A percentile compares a stretch with the other conserved stretches of the same genome.
phyloP scores from a whole-genome alignment of 371 early-diverging fungal species.

The Syncephalastrum monosporum region DNA sequence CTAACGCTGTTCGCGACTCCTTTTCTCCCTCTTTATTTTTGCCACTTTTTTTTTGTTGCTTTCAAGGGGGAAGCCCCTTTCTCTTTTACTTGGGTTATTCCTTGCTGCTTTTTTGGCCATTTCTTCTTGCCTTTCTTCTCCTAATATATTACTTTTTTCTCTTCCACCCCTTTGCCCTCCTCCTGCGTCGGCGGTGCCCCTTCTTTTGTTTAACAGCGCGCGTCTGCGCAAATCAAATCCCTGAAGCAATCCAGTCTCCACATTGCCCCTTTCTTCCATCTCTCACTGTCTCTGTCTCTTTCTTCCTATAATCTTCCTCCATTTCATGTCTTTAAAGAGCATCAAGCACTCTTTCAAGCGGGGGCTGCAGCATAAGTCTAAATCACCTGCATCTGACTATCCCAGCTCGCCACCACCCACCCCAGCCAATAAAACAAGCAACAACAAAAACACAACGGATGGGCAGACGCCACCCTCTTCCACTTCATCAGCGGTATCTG shows the following conservation, averaged over 20 bases:
- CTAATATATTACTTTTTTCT: conserved; percentile 4
- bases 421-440: not conserved
- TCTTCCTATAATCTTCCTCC: conserved; percentile 15
- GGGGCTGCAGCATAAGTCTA: conserved; percentile 5
- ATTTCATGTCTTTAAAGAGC: conserved; percentile 13
- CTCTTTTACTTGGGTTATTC: too few species aligned
- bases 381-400: not conserved
- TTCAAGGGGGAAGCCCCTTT: too few species aligned
- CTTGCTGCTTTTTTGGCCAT: too few species aligned
- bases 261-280: conserved; percentile 5
- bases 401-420: conserved; percentile 3
- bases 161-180: conserved; percentile 5
- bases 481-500: conserved; percentile 6
- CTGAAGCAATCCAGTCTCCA: not conserved
- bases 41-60: too few species aligned
- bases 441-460: conserved; percentile 4
- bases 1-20: conserved; percentile 3
- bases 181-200: conserved; percentile 4
- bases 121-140: conserved; percentile 5
- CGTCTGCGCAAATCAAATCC: conserved; percentile 4
- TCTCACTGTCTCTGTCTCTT: conserved; percentile 10
- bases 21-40: conserved; percentile 5
- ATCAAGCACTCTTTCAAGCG: conserved; percentile 19
- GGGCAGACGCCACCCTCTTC: conserved; percentile 4
- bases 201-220: conserved; percentile 13